Evolutionary conservation across 352 stramenopile genomes (phyloP).

Genomic region (Phytopythium vexans): DNA sequence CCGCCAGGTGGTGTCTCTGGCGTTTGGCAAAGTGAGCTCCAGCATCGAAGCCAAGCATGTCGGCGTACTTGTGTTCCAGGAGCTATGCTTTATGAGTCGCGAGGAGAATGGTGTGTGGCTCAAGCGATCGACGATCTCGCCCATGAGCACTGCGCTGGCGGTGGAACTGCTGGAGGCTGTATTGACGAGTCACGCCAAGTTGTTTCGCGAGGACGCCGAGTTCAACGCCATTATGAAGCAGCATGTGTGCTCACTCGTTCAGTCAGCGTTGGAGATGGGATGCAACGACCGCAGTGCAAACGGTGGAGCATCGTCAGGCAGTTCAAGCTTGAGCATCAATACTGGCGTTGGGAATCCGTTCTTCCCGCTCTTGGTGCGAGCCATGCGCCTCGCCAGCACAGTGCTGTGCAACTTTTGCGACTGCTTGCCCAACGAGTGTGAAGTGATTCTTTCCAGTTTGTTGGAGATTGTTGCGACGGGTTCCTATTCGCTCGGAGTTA

Average conservation of each 20-base stretch:
- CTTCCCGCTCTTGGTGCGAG: conserved; percentile 79
- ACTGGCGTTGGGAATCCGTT: conserved; percentile 31
- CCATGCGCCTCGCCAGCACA: conserved; percentile 77
- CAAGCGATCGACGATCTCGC: conserved; percentile 73
- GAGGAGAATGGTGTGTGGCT: conserved; percentile 83
- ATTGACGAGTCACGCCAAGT: conserved; percentile 44
- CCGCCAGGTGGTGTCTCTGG: conserved; percentile 82
- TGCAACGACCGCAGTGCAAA: conserved; percentile 46
- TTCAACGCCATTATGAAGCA: conserved; percentile 80
- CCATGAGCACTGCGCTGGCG: conserved; percentile 71
- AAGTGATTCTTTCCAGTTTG: conserved; percentile 53
- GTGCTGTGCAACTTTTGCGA: conserved; percentile 79
- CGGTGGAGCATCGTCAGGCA: conserved; percentile 6
- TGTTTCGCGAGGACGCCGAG: conserved; percentile 74
- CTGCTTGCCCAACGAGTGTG: conserved; percentile 56
- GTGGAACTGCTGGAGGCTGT: conserved; percentile 83
- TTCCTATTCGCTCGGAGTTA: conserved; percentile 33
- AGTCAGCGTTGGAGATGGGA: conserved; percentile 65
- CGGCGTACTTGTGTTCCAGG: conserved; percentile 82
- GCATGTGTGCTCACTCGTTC: conserved; percentile 69
- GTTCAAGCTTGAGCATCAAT: conserved; percentile 8
- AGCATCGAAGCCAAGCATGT: conserved; percentile 72
- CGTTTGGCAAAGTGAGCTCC: conserved; percentile 77
- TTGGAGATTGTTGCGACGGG: conserved; percentile 81
- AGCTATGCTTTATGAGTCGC: conserved; percentile 83